phyloP scores from a whole-genome alignment of 2,329 filamentous ascomycete genomes.

The Atkinsonella texensis region DNA sequence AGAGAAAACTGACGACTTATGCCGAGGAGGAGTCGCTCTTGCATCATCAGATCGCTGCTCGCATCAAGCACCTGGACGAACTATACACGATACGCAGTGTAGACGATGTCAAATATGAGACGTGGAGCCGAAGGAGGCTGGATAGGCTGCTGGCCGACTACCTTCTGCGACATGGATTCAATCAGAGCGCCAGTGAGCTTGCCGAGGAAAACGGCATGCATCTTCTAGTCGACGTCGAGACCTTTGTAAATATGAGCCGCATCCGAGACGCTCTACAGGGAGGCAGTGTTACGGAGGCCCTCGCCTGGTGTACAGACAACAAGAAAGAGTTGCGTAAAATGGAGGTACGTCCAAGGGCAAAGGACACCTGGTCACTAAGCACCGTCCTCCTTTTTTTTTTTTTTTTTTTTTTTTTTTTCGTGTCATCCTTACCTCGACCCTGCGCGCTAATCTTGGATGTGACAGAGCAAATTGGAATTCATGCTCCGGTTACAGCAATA shows the following conservation, averaged over 20 bases:
- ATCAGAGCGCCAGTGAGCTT: slow-evolving; percentile 61
- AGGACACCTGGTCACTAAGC: no score
- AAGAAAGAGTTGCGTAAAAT: slow-evolving; percentile 85
- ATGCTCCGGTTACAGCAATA: slow-evolving; percentile 90
- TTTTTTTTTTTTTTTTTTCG: no score
- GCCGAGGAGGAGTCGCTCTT: slow-evolving; percentile 71
- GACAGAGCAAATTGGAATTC: slow-evolving; percentile 73
- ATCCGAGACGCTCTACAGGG: slow-evolving; percentile 62
- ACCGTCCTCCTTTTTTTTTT: no score
- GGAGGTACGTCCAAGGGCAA: slow-evolving; percentile 40
- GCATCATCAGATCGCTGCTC: slow-evolving; percentile 62
- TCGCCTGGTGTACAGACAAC: slow-evolving; percentile 88
- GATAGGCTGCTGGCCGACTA: slow-evolving; percentile 89
- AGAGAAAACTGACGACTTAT: slow-evolving; percentile 69
- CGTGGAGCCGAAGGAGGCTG: slow-evolving; percentile 72
- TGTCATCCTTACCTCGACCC: no score
- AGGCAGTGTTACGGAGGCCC: slow-evolving; percentile 62
- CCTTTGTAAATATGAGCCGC: slow-evolving; percentile 69
- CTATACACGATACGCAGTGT: slow-evolving; percentile 70
- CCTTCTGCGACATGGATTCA: slow-evolving; percentile 72
- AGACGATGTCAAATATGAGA: slow-evolving; percentile 86
- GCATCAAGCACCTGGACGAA: slow-evolving; percentile 69
- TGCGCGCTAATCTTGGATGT: neutral
- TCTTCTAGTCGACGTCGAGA: slow-evolving; percentile 77
- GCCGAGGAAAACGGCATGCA: slow-evolving; percentile 65